These are phyloP conservation scores for Moniliella sp. DNA, from an alignment of 1,284 basidiomycete species.

Conservation along the genomic window DNA sequence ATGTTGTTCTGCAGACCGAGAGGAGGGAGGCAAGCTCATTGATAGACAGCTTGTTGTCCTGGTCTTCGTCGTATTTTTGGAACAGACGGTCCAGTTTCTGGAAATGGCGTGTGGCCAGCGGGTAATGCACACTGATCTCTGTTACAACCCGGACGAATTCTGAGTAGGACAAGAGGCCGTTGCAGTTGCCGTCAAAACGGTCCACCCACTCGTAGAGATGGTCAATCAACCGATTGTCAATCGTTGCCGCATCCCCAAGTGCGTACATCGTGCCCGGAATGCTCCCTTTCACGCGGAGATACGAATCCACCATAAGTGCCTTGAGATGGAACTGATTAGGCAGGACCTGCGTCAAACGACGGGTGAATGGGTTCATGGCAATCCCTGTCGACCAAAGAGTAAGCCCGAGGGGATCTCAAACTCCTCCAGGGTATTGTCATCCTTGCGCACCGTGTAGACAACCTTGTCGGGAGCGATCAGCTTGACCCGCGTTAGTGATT, in stretches of 20 bases:
- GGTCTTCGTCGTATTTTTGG: slow-evolving; percentile 64
- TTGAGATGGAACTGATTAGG: slow-evolving; percentile 73
- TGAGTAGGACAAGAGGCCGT: slow-evolving; percentile 17
- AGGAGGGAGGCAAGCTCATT: slow-evolving; percentile 75
- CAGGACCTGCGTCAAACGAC: slow-evolving; percentile 58
- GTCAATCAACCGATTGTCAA: slow-evolving; percentile 37
- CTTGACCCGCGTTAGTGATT: slow-evolving; percentile 64
- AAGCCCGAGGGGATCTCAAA: slow-evolving; percentile 51
- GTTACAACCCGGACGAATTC: slow-evolving; percentile 22
- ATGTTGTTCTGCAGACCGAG: slow-evolving; percentile 65
- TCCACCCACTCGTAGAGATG: slow-evolving; percentile 46
- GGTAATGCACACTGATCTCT: slow-evolving; percentile 11
- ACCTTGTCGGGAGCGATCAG: slow-evolving; percentile 54
- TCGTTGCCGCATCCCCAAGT: slow-evolving; percentile 78
- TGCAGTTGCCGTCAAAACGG: slow-evolving; percentile 52
- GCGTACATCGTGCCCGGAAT: slow-evolving; percentile 78
- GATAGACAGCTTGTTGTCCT: slow-evolving; percentile 57
- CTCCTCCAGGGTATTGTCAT: slow-evolving; percentile 39
- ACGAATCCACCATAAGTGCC: slow-evolving; percentile 45
- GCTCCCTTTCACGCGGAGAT: slow-evolving; percentile 75
- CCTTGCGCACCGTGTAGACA: slow-evolving; percentile 40
- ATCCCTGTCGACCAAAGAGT: slow-evolving; percentile 95
- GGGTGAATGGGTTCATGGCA: slow-evolving; percentile 78
- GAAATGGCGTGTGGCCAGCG: slow-evolving; percentile 24
- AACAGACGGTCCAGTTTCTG: slow-evolving; percentile 55